Base-by-base conservation (phyloP, 306 rosid species). In the Neltuma alba region DNA sequence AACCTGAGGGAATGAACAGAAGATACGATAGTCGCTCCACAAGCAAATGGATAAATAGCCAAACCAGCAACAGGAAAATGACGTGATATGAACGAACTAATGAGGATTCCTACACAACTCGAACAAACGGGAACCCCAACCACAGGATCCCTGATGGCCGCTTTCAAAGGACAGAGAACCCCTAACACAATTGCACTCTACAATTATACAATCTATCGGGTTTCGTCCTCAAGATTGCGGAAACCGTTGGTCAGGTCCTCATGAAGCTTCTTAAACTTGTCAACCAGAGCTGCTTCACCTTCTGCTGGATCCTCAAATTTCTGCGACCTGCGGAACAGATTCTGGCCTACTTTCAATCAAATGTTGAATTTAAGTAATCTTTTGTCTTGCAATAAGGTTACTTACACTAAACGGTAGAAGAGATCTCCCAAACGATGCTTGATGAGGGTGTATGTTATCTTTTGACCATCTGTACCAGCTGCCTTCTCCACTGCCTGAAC, bases 251-350 rank as follows among this genome's bases (percentile, higher is more conserved):
- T 90, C 79, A 96, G 81, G 80, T 96, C 99, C 67, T 96, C 98
- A 12, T 91, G 85, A 33, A 96, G 84, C 92, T 96, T 89, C 71
- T 85, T 86, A 79, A 96, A 96, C 77, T 96, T 96, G 14, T 75
- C 96, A 27, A 90, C 85, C 57, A 96, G 92, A 16, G 86, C 89
- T 3, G 84, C 79, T 90, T 96, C 99, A 42, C 99, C 99, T 86
- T 96, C 99, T 11, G 99, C 99, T 2, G 99, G 99, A 76, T 96
- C 98, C 91, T 96, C 99, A 76, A 96, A 96, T 78, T 96, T 96
- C 78, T 96, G 99, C 23, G 99, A 96, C 90, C 99, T 96, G 93
- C 77, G 74, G n/a, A 37, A 70, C 23, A 78, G 68, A 54, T 75
- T 58, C 75, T 80, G 78, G 80, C 69, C 84, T 9, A 63, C 77